A percentile compares a stretch with the other conserved stretches of the same genome.
These are phyloP conservation scores for Millerago galiae DNA, from an alignment of 805 yeast species.

Conservation along the genomic window DNA sequence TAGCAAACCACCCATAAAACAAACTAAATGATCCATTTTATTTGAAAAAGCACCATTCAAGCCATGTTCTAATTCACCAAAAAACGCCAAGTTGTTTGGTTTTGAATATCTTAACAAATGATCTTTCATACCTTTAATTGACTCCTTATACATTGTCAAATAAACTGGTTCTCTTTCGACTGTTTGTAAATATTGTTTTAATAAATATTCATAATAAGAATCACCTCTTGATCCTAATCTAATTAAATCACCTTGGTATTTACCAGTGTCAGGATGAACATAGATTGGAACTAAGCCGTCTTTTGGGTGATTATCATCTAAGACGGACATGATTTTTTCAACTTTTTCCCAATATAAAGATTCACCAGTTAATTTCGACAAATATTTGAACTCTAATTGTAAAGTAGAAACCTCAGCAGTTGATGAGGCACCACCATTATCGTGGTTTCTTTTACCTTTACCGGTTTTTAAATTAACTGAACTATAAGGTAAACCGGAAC, in stretches of 20 bases:
- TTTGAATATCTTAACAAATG: conserved; percentile 53
- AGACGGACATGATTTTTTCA: conserved; percentile 63
- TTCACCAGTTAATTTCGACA: conserved; percentile 78
- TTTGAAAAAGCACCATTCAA: conserved; percentile 50
- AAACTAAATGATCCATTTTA: conserved; percentile 90
- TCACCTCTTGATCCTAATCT: conserved; percentile 90
- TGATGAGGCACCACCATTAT: conserved; percentile 71
- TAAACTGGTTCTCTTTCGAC: conserved; percentile 53
- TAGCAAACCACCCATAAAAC: conserved; percentile 84
- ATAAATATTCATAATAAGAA: conserved; percentile 82
- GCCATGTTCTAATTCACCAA: conserved; percentile 76
- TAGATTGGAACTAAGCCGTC: conserved; percentile 83
- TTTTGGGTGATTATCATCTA: conserved; percentile 56
- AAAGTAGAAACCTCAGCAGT: conserved; percentile 88
- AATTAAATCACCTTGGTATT: conserved; percentile 56
- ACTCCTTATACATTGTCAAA: conserved; percentile 66
- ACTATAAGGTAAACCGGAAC: conserved; percentile 70
- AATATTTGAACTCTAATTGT: conserved; percentile 81
- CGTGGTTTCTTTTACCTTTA: conserved; percentile 53
- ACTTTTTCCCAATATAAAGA: conserved; percentile 68
- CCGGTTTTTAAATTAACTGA: conserved; percentile 68
- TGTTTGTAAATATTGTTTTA: conserved; percentile 83
- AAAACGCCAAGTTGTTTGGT: conserved; percentile 57
- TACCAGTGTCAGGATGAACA: conserved; percentile 69
- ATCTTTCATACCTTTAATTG: conserved; percentile 70